Evolutionary conservation across 1,284 basidiomycete species (phyloP).

Genomic region (Ganoderma lucidum): DNA sequence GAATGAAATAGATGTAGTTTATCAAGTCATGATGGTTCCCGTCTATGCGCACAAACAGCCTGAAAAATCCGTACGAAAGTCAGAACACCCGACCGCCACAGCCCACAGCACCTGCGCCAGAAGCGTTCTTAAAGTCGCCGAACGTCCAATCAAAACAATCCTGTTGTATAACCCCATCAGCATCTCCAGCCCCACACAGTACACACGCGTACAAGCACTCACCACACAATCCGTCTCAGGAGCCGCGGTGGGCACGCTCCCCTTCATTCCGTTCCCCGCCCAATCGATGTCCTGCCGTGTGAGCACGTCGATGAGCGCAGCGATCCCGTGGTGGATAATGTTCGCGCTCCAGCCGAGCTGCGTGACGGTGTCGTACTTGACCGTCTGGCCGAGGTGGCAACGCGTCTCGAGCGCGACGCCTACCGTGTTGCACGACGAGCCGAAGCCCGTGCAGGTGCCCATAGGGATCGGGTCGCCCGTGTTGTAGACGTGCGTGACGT

Average conservation of each 20-base stretch:
- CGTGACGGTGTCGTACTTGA: conserved; percentile 87
- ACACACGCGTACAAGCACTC: conserved; percentile 26
- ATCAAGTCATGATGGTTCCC: neutral
- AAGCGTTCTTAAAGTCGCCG: conserved; percentile 42
- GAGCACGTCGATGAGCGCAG: conserved; percentile 80
- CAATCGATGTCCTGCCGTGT: conserved; percentile 62
- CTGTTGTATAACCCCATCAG: conserved; percentile 30
- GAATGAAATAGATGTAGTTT: neutral
- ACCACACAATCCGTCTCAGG: conserved; percentile 52
- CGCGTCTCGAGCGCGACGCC: conserved; percentile 82
- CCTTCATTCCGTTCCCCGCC: conserved; percentile 43
- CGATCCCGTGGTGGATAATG: conserved; percentile 85
- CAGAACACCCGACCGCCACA: neutral
- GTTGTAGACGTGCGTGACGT: conserved; percentile 86
- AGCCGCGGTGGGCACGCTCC: conserved; percentile 36
- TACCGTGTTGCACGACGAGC: conserved; percentile 73
- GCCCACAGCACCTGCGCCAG: neutral
- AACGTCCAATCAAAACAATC: conserved; percentile 54
- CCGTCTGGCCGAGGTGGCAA: conserved; percentile 77
- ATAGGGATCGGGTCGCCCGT: conserved; percentile 88
- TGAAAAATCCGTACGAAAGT: neutral
- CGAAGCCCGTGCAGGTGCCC: conserved; percentile 81
- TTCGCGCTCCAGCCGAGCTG: conserved; percentile 88
- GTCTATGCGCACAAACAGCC: neutral
- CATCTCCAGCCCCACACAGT: neutral